A percentile compares a stretch with the other conserved stretches of the same genome.
Evolutionary conservation across 768 basidiomycete genomes (phyloP).

Genomic region (Russula griseocarnosa): DNA sequence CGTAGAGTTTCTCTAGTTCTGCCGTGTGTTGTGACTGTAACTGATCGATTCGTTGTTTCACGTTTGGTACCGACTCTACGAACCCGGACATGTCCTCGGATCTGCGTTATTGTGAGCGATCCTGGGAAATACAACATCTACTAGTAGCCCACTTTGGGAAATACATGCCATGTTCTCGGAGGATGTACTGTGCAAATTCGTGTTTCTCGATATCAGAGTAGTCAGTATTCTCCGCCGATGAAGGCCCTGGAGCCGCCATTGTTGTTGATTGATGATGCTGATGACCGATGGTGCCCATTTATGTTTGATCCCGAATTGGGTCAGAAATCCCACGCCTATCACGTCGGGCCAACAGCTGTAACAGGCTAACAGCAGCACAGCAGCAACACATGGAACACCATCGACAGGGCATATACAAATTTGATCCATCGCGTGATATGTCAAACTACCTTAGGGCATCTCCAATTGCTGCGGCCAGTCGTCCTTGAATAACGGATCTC

Average conservation of each 20-base stretch:
- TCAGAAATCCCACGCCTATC: neutral
- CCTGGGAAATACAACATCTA: neutral
- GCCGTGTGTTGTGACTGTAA: slow-evolving; percentile 34
- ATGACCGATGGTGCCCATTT: neutral
- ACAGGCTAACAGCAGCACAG: neutral
- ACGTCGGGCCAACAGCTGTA: too few species aligned
- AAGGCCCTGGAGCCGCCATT: slow-evolving; percentile 9
- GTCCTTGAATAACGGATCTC: neutral
- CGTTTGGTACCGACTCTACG: slow-evolving; percentile 31
- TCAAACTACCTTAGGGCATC: neutral
- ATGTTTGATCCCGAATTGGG: neutral
- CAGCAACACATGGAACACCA: neutral
- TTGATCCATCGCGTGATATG: neutral
- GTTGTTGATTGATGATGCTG: neutral
- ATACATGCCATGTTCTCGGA: slow-evolving; percentile 25
- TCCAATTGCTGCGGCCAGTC: neutral
- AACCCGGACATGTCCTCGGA: slow-evolving; percentile 19
- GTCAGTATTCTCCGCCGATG: slow-evolving; percentile 10
- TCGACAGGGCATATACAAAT: neutral
- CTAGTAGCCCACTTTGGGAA: slow-evolving; percentile 28
- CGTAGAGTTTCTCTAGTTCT: slow-evolving; percentile 35
- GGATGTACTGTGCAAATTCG: slow-evolving; percentile 26
- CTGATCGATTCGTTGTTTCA: slow-evolving; percentile 34
- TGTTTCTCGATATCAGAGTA: slow-evolving; percentile 20
- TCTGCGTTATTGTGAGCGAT: slow-evolving; percentile 13